phyloP scores from a whole-genome alignment of 2,329 filamentous ascomycete species.

The Aspergillus japonicus region DNA sequence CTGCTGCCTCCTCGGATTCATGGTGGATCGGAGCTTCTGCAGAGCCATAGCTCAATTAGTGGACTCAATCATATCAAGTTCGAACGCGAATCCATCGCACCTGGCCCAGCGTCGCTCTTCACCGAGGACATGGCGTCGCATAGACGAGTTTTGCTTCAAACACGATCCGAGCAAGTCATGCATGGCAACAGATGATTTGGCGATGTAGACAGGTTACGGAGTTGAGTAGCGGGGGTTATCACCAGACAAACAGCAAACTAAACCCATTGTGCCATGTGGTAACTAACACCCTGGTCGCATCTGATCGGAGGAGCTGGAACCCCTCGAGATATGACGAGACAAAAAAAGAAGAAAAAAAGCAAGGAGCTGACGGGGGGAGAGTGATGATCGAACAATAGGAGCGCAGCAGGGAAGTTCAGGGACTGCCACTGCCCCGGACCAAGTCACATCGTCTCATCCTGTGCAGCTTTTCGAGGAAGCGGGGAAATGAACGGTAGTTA shows the following conservation, averaged over 20 bases:
- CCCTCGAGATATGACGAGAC: not conserved
- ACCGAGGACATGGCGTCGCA: slow-evolving; percentile 33
- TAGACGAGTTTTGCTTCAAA: slow-evolving; percentile 15
- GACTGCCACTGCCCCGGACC: not conserved
- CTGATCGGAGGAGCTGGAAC: not conserved
- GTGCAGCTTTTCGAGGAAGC: not conserved
- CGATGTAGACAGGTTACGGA: not conserved
- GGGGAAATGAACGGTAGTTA: not conserved
- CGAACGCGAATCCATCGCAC: slow-evolving; percentile 16
- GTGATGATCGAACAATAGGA: not conserved
- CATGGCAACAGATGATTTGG: slow-evolving; percentile 17
- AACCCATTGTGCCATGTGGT: not conserved
- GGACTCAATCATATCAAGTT: slow-evolving; percentile 1
- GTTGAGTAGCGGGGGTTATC: slow-evolving; percentile 6
- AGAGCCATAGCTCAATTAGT: not conserved
- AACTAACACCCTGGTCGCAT: not conserved
- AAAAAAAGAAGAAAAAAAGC: not conserved
- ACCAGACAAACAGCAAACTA: slow-evolving; percentile 11
- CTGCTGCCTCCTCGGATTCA: slow-evolving; percentile 15
- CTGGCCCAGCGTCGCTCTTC: slow-evolving; percentile 24
- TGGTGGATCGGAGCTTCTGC: slow-evolving; percentile 19
- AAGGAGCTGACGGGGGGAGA: too few relatives aligned
- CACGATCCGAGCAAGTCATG: slow-evolving; percentile 4
- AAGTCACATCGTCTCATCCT: too few relatives aligned
- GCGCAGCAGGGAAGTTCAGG: not conserved